These are phyloP conservation scores for Ceratonia siliqua DNA, from an alignment of 306 rosid species.

Conservation along the genomic window DNA sequence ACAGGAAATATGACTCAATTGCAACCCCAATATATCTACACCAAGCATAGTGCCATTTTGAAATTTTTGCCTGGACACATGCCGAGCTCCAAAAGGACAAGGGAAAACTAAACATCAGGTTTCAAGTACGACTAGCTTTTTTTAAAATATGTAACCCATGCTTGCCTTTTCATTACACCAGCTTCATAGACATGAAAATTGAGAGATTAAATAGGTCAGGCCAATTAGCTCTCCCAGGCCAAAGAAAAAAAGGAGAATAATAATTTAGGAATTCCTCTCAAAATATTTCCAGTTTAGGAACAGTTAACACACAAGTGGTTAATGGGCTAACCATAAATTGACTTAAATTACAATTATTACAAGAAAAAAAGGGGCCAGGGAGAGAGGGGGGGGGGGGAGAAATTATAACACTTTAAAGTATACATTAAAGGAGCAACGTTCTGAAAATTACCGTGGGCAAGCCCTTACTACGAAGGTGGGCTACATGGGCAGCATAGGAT, in stretches of 20 bases:
- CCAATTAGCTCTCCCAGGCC: no score
- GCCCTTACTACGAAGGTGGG: conserved; percentile 74
- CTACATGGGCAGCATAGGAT: conserved; percentile 71
- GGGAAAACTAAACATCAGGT: not conserved
- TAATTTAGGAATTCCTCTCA: not conserved
- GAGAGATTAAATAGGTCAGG: not conserved
- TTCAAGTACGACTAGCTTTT: not conserved
- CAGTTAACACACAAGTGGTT: not conserved
- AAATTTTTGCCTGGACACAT: not conserved
- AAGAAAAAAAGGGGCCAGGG: not conserved
- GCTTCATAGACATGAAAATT: not conserved
- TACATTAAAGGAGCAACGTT: not conserved
- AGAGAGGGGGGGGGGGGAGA: conserved; percentile 2
- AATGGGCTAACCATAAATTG: not conserved
- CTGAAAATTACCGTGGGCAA: conserved; percentile 75
- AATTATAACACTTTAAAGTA: conserved; percentile 14
- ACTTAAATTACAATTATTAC: not conserved
- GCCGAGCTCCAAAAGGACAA: not conserved
- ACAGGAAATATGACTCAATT: not conserved
- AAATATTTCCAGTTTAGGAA: not conserved
- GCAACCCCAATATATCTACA: not conserved
- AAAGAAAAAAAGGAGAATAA: not conserved
- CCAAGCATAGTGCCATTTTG: not conserved
- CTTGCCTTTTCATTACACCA: not conserved
- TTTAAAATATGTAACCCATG: not conserved